Percentiles rank a stretch among this genome's conserved stretches.
Conservation (phyloP, 1,284 basidiomycete genomes). For the Ustilago xerochloae region DNA sequence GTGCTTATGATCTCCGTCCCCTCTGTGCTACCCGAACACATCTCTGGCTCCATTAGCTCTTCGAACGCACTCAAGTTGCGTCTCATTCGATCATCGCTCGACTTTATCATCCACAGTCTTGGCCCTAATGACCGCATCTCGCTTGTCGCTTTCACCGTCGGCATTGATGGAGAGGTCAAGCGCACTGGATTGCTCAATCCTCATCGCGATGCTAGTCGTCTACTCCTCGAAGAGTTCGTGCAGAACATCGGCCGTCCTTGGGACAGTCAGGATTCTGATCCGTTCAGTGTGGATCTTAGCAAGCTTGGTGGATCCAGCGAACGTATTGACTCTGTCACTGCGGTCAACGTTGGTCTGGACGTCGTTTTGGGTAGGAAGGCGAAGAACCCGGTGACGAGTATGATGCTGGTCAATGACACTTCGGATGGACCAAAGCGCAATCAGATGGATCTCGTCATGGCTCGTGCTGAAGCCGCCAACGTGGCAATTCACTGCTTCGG, state of each 20-base stretch:
- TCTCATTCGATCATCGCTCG: slow-evolving; percentile 59
- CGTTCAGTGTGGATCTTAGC: slow-evolving; percentile 56
- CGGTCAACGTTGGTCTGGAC: slow-evolving; percentile 73
- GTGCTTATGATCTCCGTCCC: slow-evolving; percentile 91
- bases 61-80: slow-evolving; percentile 73
- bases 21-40: slow-evolving; percentile 42
- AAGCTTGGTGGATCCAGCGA: slow-evolving; percentile 56
- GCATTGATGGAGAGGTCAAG: slow-evolving; percentile 56
- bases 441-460: slow-evolving; percentile 97
- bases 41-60: slow-evolving; percentile 74
- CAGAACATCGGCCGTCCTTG: slow-evolving; percentile 57
- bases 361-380: slow-evolving; percentile 90
- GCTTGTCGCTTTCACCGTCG: slow-evolving; percentile 56
- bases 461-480: slow-evolving; percentile 92
- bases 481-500: slow-evolving; percentile 96
- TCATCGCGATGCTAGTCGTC: slow-evolving; percentile 39
- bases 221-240: slow-evolving; percentile 51
- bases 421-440: slow-evolving; percentile 88
- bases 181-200: slow-evolving; percentile 57
- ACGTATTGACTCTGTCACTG: slow-evolving; percentile 60
- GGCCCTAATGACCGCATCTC: slow-evolving; percentile 60
- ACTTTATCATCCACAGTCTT: slow-evolving; percentile 59
- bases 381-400: slow-evolving; percentile 87
- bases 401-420: slow-evolving; percentile 91
- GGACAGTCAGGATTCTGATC: slow-evolving; percentile 47